Percentiles rank a stretch among this genome's conserved stretches.
Conservation (phyloP, 2,329 filamentous ascomycete species). For the Trichoderma polysporum region DNA sequence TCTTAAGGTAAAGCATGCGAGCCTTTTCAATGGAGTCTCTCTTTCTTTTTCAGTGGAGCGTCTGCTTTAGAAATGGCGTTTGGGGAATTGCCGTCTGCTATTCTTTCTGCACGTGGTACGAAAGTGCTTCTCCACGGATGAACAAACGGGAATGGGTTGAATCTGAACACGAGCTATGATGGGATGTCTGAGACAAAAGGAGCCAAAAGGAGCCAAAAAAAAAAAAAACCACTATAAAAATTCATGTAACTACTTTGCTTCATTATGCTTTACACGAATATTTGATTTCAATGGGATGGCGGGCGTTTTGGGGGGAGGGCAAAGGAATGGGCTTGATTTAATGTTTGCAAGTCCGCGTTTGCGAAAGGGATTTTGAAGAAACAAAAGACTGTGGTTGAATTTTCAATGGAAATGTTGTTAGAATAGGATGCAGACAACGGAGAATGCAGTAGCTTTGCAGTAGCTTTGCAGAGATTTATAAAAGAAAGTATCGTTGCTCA, state of each 20-base stretch:
- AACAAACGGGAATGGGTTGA: constrained; percentile 36
- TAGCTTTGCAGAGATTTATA: background rate
- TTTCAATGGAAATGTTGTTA: background rate
- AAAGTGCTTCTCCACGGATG: constrained; percentile 49
- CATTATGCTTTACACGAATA: constrained; percentile 7
- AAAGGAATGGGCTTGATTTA: background rate
- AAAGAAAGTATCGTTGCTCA: background rate
- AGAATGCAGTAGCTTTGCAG: background rate
- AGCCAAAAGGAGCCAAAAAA: background rate
- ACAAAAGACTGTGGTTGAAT: background rate
- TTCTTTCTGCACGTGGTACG: constrained; percentile 48
- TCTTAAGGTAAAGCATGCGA: constrained; percentile 48
- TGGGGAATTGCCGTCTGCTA: constrained; percentile 41
- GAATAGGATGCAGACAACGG: background rate
- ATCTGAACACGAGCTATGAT: constrained; percentile 29
- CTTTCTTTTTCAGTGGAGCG: constrained; percentile 37
- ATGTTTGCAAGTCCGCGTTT: background rate
- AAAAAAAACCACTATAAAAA: background rate
- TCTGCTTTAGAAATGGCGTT: constrained; percentile 53
- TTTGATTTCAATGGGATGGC: constrained; percentile 14
- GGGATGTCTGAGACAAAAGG: constrained; percentile 22
- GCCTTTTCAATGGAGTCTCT: constrained; percentile 43
- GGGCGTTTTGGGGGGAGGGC: background rate
- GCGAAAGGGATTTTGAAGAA: background rate
- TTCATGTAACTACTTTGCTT: constrained; percentile 20